Conservation (phyloP, 352 stramenopile species). For the Saprolegnia parasitica region DNA sequence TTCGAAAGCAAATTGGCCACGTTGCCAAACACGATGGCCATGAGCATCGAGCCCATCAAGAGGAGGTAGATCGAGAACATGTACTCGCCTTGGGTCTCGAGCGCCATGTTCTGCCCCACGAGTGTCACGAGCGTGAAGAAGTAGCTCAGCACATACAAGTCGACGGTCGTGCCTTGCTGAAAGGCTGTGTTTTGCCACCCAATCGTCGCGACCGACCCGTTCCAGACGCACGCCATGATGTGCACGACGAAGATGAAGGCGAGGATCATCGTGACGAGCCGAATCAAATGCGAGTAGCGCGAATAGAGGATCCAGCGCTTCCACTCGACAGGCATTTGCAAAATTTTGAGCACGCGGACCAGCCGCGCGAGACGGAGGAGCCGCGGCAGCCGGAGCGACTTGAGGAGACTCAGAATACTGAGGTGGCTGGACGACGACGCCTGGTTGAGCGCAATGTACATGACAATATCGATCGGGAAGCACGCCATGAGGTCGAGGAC, state of each 20-base stretch:
- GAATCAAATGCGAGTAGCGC: constrained; percentile 65
- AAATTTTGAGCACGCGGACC: constrained; percentile 61
- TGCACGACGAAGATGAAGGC: constrained; percentile 73
- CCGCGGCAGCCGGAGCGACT: constrained; percentile 57
- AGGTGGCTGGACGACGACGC: constrained; percentile 38
- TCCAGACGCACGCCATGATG: constrained; percentile 77
- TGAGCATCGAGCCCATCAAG: constrained; percentile 66
- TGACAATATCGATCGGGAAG: constrained; percentile 63
- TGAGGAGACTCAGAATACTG: constrained; percentile 62
- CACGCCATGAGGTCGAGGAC: constrained; percentile 69
- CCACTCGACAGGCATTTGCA: constrained; percentile 65
- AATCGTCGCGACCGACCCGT: constrained; percentile 51
- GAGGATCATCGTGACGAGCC: constrained; percentile 56
- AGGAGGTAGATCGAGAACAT: constrained; percentile 65
- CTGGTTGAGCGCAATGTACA: constrained; percentile 48
- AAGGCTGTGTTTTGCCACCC: constrained; percentile 40
- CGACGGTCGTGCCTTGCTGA: constrained; percentile 31
- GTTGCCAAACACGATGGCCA: constrained; percentile 85
- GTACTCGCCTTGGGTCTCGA: constrained; percentile 67
- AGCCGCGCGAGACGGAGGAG: constrained; percentile 64
- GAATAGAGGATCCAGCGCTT: constrained; percentile 77
- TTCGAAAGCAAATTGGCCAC: constrained; percentile 81
- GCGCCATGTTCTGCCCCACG: constrained; percentile 68
- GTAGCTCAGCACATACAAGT: constrained; percentile 63
- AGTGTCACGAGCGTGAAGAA: constrained; percentile 67